Conservation (phyloP, 495 filamentous ascomycete species). For the Podospora conica region DNA sequence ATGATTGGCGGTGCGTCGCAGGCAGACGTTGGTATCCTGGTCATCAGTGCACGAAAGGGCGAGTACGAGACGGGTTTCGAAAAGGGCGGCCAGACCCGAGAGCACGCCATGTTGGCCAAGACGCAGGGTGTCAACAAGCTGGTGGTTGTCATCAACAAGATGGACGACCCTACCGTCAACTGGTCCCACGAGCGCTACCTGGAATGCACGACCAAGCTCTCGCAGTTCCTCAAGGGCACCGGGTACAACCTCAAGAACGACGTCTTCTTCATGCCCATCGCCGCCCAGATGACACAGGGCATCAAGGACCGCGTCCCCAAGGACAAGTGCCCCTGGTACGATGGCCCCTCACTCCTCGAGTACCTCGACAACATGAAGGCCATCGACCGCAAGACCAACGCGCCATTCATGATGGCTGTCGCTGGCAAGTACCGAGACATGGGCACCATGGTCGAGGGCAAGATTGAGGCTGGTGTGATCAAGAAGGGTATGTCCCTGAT, state of each 20-base stretch:
- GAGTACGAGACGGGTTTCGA: conserved; percentile 99
- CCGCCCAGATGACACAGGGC: conserved; percentile 74
- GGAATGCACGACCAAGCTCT: conserved; percentile 86
- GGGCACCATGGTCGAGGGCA: conserved; percentile 96
- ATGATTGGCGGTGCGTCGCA: conserved; percentile 96
- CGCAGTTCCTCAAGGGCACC: conserved; percentile 78
- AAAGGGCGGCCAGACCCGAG: conserved; percentile 93
- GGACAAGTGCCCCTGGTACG: conserved; percentile 73
- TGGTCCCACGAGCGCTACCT: conserved; percentile 90
- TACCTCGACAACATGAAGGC: conserved; percentile 87
- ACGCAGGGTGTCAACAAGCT: conserved; percentile 98
- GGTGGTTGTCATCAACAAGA: conserved; percentile 92
- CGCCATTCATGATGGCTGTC: conserved; percentile 99
- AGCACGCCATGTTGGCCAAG: conserved; percentile 94
- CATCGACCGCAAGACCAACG: conserved; percentile 91
- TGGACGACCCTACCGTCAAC: conserved; percentile 94
- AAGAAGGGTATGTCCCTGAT: conserved; percentile 76
- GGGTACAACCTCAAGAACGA: conserved; percentile 92
- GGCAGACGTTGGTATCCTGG: conserved; percentile 90
- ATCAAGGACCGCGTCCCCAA: conserved; percentile 84
- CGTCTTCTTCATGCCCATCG: conserved; percentile 92
- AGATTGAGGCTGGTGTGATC: conserved; percentile 85
- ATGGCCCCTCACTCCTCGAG: conserved; percentile 90
- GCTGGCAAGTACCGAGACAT: conserved; percentile 93
- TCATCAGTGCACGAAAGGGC: conserved; percentile 95